A percentile compares a stretch with the other conserved stretches of the same genome.
Evolutionary conservation across 805 yeast species (phyloP).

Genomic region (Starmerella stigmatis): DNA sequence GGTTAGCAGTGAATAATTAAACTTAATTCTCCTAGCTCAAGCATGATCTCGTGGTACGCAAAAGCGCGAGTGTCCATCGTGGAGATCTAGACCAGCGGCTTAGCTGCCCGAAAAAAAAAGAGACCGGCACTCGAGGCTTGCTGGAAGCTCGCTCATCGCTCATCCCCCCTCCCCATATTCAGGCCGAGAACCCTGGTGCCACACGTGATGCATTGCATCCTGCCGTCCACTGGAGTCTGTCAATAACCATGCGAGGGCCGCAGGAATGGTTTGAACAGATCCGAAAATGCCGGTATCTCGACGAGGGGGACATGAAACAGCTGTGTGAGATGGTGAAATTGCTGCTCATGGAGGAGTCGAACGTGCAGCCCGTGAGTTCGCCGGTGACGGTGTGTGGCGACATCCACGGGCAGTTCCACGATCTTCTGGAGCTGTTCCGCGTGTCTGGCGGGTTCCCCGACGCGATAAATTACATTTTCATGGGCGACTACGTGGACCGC

Average conservation of each 20-base stretch:
- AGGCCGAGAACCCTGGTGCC: too few species aligned
- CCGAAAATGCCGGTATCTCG: slow-evolving; percentile 75
- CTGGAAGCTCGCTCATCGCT: too few species aligned
- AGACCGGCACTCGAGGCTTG: too few species aligned
- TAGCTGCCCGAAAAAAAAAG: too few species aligned
- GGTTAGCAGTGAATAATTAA: too few species aligned
- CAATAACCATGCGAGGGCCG: slow-evolving; percentile 47
- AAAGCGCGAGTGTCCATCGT: too few species aligned
- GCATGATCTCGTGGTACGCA: too few species aligned
- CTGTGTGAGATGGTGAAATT: slow-evolving; percentile 93
- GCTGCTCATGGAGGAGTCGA: slow-evolving; percentile 88
- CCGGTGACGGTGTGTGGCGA: slow-evolving; percentile 90
- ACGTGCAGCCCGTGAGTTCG: slow-evolving; percentile 87
- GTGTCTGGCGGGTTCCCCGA: slow-evolving; percentile 89
- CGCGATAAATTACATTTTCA: slow-evolving; percentile 61
- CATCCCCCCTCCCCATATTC: too few species aligned
- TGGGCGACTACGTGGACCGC: slow-evolving; percentile 95
- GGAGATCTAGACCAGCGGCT: too few species aligned
- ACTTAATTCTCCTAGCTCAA: too few species aligned
- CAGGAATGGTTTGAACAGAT: slow-evolving; percentile 94
- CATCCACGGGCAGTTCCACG: slow-evolving; percentile 97
- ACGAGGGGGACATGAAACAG: slow-evolving; percentile 91
- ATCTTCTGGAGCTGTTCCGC: slow-evolving; percentile 76
- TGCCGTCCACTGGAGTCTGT: slow-evolving; percentile 8
- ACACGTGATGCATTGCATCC: not conserved